Percentiles rank a stretch among this genome's conserved stretches.
Conservation (phyloP, 116 monocot species). For the Iris pallida region DNA sequence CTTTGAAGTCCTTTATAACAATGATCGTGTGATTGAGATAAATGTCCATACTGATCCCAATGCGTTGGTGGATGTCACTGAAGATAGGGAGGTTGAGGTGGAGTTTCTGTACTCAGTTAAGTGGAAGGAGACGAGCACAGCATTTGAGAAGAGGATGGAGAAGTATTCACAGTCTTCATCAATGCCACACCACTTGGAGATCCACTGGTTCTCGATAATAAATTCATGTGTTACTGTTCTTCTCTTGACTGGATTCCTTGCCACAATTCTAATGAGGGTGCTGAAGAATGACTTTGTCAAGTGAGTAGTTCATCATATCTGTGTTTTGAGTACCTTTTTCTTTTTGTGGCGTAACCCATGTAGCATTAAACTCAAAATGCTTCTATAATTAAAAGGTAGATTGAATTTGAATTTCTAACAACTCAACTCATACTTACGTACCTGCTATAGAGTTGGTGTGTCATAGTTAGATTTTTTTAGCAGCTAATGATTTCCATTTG, state of each 20-base stretch:
- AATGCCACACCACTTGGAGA: slow-evolving; percentile 61
- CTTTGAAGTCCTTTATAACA: slow-evolving; percentile 57
- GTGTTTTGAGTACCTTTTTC: background rate
- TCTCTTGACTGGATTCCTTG: slow-evolving; percentile 80
- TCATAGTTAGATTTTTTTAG: too few relatives aligned
- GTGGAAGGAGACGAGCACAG: slow-evolving; percentile 55
- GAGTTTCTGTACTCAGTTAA: slow-evolving; percentile 64
- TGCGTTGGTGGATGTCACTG: slow-evolving; percentile 54
- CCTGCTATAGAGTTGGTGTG: background rate
- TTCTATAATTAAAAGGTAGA: too few relatives aligned
- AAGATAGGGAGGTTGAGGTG: slow-evolving; percentile 57
- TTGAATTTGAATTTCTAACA: too few relatives aligned
- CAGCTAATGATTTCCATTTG: too few relatives aligned
- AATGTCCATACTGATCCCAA: slow-evolving; percentile 35
- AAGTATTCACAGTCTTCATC: slow-evolving; percentile 57
- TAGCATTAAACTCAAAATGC: too few relatives aligned
- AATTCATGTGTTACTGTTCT: slow-evolving; percentile 85
- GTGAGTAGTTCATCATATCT: slow-evolving; percentile 15
- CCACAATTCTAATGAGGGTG: slow-evolving; percentile 76
- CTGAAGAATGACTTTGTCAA: slow-evolving; percentile 84
- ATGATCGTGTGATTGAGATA: slow-evolving; percentile 62
- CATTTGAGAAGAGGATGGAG: slow-evolving; percentile 78
- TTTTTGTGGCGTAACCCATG: background rate
- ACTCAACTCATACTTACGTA: background rate
- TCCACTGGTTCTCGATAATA: slow-evolving; percentile 87